A percentile compares a stretch with the other conserved stretches of the same genome.
Evolutionary conservation across 305 asterid species (phyloP).

Genomic region (Plantago coronopus): DNA sequence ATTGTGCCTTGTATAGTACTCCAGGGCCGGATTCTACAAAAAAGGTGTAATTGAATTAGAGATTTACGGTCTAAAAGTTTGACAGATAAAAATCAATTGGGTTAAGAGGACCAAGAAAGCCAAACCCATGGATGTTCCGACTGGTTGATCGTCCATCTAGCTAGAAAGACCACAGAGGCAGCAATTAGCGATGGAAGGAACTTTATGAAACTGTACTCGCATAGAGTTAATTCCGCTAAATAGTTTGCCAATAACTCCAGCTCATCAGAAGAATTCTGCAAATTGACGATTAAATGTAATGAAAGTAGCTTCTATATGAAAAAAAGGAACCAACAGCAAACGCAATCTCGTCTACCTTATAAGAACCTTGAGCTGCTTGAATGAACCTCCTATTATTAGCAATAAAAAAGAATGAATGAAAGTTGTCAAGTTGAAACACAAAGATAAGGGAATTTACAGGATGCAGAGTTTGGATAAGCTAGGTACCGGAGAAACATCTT

Average conservation of each 20-base stretch:
- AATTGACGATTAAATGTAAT: constrained; percentile 23
- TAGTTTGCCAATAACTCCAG: constrained; percentile 91
- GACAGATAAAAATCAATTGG: no score
- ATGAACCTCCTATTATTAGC: constrained; percentile 70
- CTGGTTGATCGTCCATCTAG: constrained; percentile 96
- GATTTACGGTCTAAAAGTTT: no score
- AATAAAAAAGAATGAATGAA: constrained; percentile 13
- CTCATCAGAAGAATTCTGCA: constrained; percentile 88
- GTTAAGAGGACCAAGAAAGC: no score
- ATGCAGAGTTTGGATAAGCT: constrained; percentile 12
- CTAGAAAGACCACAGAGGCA: constrained; percentile 90
- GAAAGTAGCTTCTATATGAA: constrained; percentile 21
- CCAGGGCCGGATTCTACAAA: no score
- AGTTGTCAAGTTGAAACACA: constrained; percentile 14
- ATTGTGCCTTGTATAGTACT: no score
- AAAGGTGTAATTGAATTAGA: no score
- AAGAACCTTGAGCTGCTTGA: constrained; percentile 94
- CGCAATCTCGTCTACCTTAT: constrained; percentile 44
- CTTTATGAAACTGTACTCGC: constrained; percentile 74
- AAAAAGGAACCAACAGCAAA: constrained; percentile 18
- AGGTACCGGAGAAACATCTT: constrained; percentile 76
- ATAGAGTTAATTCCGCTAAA: constrained; percentile 81
- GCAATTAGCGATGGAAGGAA: constrained; percentile 89
- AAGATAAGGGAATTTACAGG: no score
- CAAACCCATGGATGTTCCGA: constrained; percentile 93